Conservation (phyloP, 371 early-diverging fungal genomes). For the Mortierella sp. region DNA sequence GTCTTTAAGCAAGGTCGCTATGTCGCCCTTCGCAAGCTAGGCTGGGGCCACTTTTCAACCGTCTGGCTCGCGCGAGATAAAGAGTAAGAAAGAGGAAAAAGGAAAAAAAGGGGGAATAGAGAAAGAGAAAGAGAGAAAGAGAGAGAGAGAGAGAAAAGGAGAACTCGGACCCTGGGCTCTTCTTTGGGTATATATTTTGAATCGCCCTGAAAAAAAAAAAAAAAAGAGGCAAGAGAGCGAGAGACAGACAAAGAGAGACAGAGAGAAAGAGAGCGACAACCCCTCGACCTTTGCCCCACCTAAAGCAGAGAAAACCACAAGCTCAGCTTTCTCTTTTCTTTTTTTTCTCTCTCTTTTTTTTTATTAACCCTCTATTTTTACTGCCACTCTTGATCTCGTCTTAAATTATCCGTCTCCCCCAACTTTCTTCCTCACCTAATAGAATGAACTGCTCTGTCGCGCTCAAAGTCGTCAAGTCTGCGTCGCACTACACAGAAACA, state of each 20-base stretch:
- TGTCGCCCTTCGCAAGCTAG: constrained; percentile 88
- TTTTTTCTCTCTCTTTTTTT: neutral
- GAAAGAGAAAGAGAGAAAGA: neutral
- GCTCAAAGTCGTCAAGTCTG: constrained; percentile 96
- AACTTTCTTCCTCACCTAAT: constrained; percentile 8
- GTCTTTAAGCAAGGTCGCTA: constrained; percentile 84
- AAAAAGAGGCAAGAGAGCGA: too few species aligned
- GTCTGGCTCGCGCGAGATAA: constrained; percentile 94
- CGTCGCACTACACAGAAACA: constrained; percentile 94
- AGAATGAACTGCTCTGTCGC: constrained; percentile 86
- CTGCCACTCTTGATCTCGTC: neutral
- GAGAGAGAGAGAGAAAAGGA: too few species aligned
- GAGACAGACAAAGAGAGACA: too few species aligned
- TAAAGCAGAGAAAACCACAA: neutral
- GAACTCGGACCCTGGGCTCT: too few species aligned
- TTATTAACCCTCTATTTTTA: neutral
- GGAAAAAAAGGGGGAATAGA: neutral
- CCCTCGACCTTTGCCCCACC: neutral
- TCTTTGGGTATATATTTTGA: too few species aligned
- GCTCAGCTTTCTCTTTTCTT: neutral
- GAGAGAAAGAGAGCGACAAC: too few species aligned
- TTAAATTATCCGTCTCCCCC: constrained; percentile 3
- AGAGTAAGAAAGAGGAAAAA: constrained; percentile 56
- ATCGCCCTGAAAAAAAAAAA: too few species aligned
- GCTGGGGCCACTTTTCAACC: constrained; percentile 99